phyloP scores from a whole-genome alignment of 2,329 filamentous ascomycete genomes.

The Trichoderma oligosporum region DNA sequence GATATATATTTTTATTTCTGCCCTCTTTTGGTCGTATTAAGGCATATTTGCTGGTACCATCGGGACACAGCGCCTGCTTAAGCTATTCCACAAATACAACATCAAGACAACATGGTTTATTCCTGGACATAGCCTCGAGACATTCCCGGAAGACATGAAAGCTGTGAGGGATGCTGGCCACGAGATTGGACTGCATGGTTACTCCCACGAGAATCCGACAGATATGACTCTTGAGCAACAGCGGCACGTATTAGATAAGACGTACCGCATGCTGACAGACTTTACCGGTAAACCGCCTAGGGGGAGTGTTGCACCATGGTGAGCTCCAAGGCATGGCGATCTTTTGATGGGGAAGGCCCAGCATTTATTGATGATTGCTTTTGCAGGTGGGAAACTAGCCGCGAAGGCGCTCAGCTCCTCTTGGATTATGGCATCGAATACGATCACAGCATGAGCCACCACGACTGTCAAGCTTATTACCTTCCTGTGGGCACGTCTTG shows the following conservation, averaged over 20 bases:
- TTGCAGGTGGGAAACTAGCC: slow-evolving; percentile 61
- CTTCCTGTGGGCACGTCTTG: slow-evolving; percentile 55
- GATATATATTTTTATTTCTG: background rate
- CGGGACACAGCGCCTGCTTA: slow-evolving; percentile 62
- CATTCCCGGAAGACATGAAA: slow-evolving; percentile 45
- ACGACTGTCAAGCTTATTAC: slow-evolving; percentile 62
- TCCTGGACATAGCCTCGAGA: slow-evolving; percentile 47
- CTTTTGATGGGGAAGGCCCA: background rate
- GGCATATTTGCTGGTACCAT: slow-evolving; percentile 66
- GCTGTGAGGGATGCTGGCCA: slow-evolving; percentile 38
- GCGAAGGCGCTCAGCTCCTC: slow-evolving; percentile 22
- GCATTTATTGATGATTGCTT: background rate
- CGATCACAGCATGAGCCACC: slow-evolving; percentile 63
- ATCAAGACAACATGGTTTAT: slow-evolving; percentile 41
- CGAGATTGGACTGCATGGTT: slow-evolving; percentile 57
- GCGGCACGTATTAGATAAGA: slow-evolving; percentile 69
- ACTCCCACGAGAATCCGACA: slow-evolving; percentile 69
- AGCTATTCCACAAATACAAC: slow-evolving; percentile 28
- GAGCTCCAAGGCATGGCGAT: background rate
- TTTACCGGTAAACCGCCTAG: slow-evolving; percentile 64
- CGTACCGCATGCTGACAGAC: slow-evolving; percentile 65
- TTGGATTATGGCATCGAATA: slow-evolving; percentile 62
- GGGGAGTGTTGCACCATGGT: slow-evolving; percentile 41
- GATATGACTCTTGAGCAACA: slow-evolving; percentile 74
- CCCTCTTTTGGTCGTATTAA: slow-evolving; percentile 27